Evolutionary conservation across 148 eudicot species (phyloP).

Genomic region (Vaccinium vitisidaea): DNA sequence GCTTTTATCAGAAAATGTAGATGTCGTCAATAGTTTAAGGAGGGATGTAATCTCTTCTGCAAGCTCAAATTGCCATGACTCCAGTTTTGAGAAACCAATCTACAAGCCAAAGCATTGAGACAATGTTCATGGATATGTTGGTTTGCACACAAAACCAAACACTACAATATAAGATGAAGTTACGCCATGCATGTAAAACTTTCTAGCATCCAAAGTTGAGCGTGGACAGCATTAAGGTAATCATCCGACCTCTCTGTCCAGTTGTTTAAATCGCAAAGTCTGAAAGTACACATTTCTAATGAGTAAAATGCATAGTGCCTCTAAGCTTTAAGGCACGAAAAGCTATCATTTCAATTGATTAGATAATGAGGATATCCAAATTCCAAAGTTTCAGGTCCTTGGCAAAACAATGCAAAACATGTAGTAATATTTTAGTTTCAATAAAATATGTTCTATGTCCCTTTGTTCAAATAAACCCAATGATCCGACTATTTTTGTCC

Average conservation of each 20-base stretch:
- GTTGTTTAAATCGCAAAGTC: neutral
- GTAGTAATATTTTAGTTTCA: neutral
- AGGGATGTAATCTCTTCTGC: neutral
- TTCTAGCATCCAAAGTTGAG: neutral
- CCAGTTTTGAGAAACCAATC: neutral
- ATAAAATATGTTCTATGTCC: neutral
- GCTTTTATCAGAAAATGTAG: neutral
- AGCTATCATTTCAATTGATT: neutral
- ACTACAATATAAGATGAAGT: neutral
- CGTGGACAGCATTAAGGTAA: neutral
- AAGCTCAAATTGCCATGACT: neutral
- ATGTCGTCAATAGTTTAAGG: neutral
- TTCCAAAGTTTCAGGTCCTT: neutral
- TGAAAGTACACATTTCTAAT: neutral
- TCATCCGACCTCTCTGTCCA: neutral
- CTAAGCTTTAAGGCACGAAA: neutral
- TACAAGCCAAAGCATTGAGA: neutral
- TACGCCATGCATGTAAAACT: neutral
- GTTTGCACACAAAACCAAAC: neutral
- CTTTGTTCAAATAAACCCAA: neutral
- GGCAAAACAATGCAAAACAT: neutral
- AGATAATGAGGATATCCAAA: neutral
- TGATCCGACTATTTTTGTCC: neutral
- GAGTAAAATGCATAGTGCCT: neutral
- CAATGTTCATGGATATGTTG: neutral